phyloP scores from a whole-genome alignment of 371 early-diverging fungal genomes.

The Mortierella sp. region DNA sequence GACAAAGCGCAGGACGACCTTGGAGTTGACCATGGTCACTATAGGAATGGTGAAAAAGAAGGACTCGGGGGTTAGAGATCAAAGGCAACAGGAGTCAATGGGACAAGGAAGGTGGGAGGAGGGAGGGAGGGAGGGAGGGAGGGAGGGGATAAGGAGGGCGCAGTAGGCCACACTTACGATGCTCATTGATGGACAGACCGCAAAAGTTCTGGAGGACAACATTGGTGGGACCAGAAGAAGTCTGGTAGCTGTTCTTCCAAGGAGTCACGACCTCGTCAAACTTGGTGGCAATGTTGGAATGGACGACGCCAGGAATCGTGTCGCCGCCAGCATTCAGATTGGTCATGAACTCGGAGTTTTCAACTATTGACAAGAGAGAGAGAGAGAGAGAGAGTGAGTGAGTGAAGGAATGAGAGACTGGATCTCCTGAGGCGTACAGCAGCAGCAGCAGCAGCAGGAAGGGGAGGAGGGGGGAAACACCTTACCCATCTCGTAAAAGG shows the following conservation, averaged over 20 bases:
- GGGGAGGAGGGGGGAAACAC: background rate
- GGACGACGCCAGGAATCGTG: slow-evolving; percentile 26
- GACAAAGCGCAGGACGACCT: slow-evolving; percentile 26
- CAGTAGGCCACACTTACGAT: too few relatives aligned
- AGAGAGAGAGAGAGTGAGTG: background rate
- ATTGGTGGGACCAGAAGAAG: slow-evolving; percentile 20
- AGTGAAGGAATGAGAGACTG: too few relatives aligned
- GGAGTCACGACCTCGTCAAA: slow-evolving; percentile 47
- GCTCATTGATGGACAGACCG: slow-evolving; percentile 31
- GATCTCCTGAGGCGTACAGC: too few relatives aligned
- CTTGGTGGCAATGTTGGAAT: slow-evolving; percentile 40
- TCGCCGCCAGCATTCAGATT: slow-evolving; percentile 45
- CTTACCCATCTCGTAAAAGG: slow-evolving; percentile 39
- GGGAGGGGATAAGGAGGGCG: too few relatives aligned
- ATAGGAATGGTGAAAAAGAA: background rate
- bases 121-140: too few relatives aligned
- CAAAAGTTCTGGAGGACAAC: slow-evolving; percentile 35
- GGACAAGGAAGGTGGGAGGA: background rate
- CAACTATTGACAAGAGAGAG: slow-evolving; percentile 1
- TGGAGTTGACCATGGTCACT: slow-evolving; percentile 46
- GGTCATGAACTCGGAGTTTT: slow-evolving; percentile 24
- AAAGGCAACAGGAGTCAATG: background rate
- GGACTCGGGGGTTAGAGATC: background rate
- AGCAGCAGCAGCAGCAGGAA: too few relatives aligned
- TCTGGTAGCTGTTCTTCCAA: slow-evolving; percentile 20